Conservation (phyloP, 305 asterid species). For the Solanum hybrid region DNA sequence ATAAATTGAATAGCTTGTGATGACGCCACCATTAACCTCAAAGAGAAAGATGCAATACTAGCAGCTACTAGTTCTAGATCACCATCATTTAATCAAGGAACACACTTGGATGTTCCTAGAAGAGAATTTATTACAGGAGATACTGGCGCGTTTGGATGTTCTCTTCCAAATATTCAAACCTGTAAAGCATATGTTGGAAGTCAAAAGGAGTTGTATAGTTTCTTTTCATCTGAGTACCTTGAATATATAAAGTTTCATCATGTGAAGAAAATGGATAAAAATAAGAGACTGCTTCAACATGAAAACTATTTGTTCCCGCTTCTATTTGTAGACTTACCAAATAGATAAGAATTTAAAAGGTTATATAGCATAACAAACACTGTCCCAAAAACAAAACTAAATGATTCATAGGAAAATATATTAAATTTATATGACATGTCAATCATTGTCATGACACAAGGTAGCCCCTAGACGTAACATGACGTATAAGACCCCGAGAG, state of each 20-base stretch:
- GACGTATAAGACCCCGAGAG: too few relatives aligned
- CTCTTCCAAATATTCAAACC: constrained; percentile 82
- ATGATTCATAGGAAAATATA: neutral
- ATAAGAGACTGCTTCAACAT: neutral
- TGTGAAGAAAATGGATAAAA: neutral
- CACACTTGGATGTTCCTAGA: constrained; percentile 52
- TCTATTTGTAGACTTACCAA: neutral
- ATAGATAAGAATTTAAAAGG: neutral
- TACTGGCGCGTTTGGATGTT: constrained; percentile 49
- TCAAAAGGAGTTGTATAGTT: neutral
- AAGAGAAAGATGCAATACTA: constrained; percentile 26
- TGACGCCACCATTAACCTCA: constrained; percentile 24
- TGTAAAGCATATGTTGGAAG: constrained; percentile 15
- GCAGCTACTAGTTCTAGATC: constrained; percentile 23
- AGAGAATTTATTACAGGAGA: constrained; percentile 45
- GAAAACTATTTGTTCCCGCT: neutral
- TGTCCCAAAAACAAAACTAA: neutral
- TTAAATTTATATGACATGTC: neutral
- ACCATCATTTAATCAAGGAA: constrained; percentile 51
- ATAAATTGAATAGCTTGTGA: constrained; percentile 14
- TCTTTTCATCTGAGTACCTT: neutral
- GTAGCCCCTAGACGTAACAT: too few relatives aligned
- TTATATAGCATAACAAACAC: neutral
- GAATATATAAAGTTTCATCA: neutral
- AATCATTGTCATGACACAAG: neutral